These are phyloP conservation scores for Podospora pseudoanserina DNA, from an alignment of 495 filamentous ascomycete genomes.

Conservation along the genomic window DNA sequence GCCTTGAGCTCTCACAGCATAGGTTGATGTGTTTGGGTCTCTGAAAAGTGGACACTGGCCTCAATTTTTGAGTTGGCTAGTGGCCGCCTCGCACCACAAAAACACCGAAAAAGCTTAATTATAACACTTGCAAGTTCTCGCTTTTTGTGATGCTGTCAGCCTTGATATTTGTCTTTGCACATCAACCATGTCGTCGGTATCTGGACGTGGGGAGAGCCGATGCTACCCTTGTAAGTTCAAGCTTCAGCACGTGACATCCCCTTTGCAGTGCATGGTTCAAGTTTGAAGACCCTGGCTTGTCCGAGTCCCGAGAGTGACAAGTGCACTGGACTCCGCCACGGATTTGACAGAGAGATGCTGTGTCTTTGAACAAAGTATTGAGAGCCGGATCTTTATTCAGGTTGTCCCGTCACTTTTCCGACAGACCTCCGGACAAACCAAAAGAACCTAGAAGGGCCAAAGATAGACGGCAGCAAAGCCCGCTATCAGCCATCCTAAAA, in stretches of 20 bases:
- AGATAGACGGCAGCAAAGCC: neutral
- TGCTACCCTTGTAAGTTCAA: neutral
- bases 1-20: too few species aligned
- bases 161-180: neutral
- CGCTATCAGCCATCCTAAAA: constrained; percentile 2
- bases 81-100: too few species aligned
- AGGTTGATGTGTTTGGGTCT: too few species aligned
- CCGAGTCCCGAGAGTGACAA: constrained; percentile 12
- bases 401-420: neutral
- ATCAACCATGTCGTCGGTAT: neutral
- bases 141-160: too few species aligned
- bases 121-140: too few species aligned
- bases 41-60: too few species aligned
- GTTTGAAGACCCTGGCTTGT: constrained; percentile 12
- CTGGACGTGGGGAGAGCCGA: neutral
- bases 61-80: too few species aligned
- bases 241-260: constrained; percentile 5
- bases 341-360: too few species aligned
- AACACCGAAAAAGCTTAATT: too few species aligned
- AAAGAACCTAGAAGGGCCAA: neutral
- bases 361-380: neutral
- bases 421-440: neutral
- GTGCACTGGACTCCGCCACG: neutral
- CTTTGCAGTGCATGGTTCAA: constrained; percentile 4
- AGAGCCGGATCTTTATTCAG: neutral